Conservation (phyloP, 169 alveolate genomes). For the Cryptosporidium meleagridis region DNA sequence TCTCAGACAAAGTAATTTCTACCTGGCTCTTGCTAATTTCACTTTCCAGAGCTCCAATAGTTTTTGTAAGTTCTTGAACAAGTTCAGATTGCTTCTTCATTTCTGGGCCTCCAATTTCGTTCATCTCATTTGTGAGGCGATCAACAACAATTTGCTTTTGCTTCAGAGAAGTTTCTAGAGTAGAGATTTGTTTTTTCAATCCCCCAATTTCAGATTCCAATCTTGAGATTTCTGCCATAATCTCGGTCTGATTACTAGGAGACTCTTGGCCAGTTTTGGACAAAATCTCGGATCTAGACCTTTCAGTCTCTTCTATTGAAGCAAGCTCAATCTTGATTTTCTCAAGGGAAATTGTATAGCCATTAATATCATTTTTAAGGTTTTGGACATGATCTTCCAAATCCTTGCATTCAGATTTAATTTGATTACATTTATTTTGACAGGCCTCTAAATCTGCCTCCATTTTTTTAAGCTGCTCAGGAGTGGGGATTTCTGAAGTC, state of each 20-base stretch:
- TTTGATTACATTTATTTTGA: not conserved
- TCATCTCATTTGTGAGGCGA: slow-evolving; percentile 22
- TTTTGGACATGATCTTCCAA: slow-evolving; percentile 13
- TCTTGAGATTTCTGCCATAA: not conserved
- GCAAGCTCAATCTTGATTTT: slow-evolving; percentile 30
- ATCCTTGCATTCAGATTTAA: slow-evolving; percentile 17
- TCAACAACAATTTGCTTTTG: slow-evolving; percentile 41
- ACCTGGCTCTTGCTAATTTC: slow-evolving; percentile 36
- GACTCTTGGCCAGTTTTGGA: not conserved
- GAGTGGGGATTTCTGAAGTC: not conserved
- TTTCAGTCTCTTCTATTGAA: slow-evolving; percentile 18
- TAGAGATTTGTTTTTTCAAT: slow-evolving; percentile 6
- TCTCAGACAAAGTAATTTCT: slow-evolving; percentile 59
- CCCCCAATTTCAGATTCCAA: slow-evolving; percentile 13
- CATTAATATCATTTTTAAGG: slow-evolving; percentile 29
- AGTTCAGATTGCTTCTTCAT: slow-evolving; percentile 43
- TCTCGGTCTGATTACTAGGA: not conserved
- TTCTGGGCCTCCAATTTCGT: slow-evolving; percentile 59
- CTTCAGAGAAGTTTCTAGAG: not conserved
- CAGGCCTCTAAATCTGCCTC: slow-evolving; percentile 22
- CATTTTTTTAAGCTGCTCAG: slow-evolving; percentile 30
- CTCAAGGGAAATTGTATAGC: slow-evolving; percentile 4
- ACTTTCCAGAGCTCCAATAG: not conserved
- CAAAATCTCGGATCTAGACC: not conserved
- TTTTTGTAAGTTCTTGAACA: slow-evolving; percentile 30